Percentiles rank a stretch among this genome's conserved stretches.
These are phyloP conservation scores for Parmales sp. DNA, from an alignment of 108 stramenopile species.

Conservation along the genomic window DNA sequence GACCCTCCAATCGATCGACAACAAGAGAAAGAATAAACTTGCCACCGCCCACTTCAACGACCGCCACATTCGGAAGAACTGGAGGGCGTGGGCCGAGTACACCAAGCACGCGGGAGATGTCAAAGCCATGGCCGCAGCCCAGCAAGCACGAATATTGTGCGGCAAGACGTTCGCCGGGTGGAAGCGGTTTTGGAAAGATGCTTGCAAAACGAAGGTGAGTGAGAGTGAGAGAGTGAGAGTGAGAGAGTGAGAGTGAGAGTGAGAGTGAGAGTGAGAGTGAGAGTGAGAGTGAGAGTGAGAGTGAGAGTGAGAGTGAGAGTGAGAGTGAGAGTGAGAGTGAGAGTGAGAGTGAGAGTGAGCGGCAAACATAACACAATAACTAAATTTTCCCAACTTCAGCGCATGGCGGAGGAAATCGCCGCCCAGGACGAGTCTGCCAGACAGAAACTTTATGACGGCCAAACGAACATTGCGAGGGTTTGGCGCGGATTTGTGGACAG, in stretches of 20 bases:
- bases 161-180: not conserved
- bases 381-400: no score
- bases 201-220: not conserved
- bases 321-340: no score
- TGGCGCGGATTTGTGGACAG: not conserved
- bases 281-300: no score
- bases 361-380: no score
- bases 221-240: no score
- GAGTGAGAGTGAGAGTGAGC: no score
- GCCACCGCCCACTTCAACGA: not conserved
- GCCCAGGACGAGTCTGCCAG: not conserved
- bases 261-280: no score
- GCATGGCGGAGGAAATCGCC: not conserved
- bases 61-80: not conserved
- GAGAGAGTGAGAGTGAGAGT: no score
- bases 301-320: no score
- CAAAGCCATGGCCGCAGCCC: not conserved
- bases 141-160: not conserved
- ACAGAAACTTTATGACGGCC: not conserved
- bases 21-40: not conserved
- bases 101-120: constrained; percentile 10
- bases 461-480: not conserved
- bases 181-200: constrained; percentile 10
- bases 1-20: not conserved
- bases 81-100: not conserved